Percentiles rank a stretch among this genome's conserved stretches.
Conservation (phyloP, 768 basidiomycete genomes). For the Trametes villosa region DNA sequence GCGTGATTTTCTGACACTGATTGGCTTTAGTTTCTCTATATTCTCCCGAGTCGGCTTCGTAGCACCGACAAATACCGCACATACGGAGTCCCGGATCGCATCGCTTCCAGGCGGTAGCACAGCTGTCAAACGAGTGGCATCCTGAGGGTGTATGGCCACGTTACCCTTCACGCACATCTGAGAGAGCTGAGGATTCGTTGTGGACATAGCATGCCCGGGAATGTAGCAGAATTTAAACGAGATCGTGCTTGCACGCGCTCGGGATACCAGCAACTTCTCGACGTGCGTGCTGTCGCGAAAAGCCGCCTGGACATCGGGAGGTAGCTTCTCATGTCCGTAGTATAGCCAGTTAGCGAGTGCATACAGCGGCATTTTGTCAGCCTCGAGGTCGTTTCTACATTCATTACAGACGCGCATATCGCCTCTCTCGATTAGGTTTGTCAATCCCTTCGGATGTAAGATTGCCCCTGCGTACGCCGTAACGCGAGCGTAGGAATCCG, state of each 20-base stretch:
- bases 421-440: not conserved
- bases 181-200: not conserved
- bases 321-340: constrained; percentile 19
- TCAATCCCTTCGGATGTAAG: not conserved
- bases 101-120: not conserved
- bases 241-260: not conserved
- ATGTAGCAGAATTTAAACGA: not conserved
- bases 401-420: not conserved
- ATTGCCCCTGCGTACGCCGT: not conserved
- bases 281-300: not conserved
- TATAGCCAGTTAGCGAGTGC: constrained; percentile 29
- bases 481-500: not conserved
- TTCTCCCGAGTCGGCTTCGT: not conserved
- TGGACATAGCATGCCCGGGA: not conserved
- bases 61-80: not conserved
- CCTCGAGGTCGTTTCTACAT: not conserved
- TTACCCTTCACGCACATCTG: not conserved
- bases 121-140: not conserved
- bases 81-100: not conserved
- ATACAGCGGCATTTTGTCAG: constrained; percentile 31
- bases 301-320: constrained; percentile 7
- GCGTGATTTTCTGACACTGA: not conserved
- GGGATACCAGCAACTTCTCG: not conserved
- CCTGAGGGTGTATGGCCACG: not conserved
- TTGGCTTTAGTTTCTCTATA: not conserved